Conservation (phyloP, 768 basidiomycete species). For the Pisolithus albus region DNA sequence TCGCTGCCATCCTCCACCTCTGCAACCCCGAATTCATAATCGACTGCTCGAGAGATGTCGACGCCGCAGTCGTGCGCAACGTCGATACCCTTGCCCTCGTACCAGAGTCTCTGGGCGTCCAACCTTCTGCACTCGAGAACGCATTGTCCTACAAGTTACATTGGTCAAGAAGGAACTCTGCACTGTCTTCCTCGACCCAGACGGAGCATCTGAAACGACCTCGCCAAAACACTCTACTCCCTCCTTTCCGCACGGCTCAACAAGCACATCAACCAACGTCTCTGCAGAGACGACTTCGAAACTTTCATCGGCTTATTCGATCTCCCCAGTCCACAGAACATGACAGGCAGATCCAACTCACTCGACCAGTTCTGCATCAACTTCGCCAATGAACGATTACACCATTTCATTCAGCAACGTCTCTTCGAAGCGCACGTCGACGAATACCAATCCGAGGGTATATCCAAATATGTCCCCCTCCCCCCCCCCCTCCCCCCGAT, state of each 20-base stretch:
- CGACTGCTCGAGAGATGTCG: conserved; percentile 79
- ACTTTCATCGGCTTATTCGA: conserved; percentile 94
- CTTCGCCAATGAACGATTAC: conserved; percentile 89
- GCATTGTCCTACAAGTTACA: conserved; percentile 84
- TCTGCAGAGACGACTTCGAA: conserved; percentile 88
- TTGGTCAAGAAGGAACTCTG: conserved; percentile 95
- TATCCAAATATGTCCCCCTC: conserved; percentile 61
- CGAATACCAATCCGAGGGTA: conserved; percentile 81
- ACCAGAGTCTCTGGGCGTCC: conserved; percentile 87
- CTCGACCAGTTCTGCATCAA: conserved; percentile 97
- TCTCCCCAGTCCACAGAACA: conserved; percentile 88
- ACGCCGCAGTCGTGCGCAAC: conserved; percentile 89
- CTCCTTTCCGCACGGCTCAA: conserved; percentile 95
- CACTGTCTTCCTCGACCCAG: conserved; percentile 91
- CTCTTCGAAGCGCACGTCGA: conserved; percentile 76
- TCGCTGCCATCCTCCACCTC: conserved; percentile 93
- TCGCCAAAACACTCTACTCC: conserved; percentile 89
- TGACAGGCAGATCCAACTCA: conserved; percentile 81
- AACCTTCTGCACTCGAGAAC: conserved; percentile 61
- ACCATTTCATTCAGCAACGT: conserved; percentile 71
- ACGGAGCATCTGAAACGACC: conserved; percentile 88
- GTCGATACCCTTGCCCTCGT: conserved; percentile 74
- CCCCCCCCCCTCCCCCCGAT: too few relatives aligned
- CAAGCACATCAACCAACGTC: conserved; percentile 90
- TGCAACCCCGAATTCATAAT: conserved; percentile 91